Base-by-base conservation (phyloP, 768 basidiomycete species). In the Tulasnella calospora region DNA sequence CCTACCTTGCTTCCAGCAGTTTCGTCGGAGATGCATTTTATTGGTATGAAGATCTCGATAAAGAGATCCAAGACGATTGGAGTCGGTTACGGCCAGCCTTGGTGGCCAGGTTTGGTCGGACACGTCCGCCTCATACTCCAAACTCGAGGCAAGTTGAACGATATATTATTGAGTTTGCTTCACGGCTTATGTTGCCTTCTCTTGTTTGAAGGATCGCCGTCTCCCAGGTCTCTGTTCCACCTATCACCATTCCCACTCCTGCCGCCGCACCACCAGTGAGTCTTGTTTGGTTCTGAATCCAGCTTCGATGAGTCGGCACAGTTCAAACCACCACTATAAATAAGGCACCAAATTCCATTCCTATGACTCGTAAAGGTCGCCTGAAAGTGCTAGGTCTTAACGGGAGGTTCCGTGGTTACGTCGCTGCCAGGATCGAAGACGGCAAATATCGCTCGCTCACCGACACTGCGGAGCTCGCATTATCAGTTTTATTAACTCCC, bases 1-100 rank as follows among this genome's bases (percentile, higher is more conserved):
- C 73, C 15, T n/a, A 73, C 33, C 47, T n/a, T 27, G 72, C 40
- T 13, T 73, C 40, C 15, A 47, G 40, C 40, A 46, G 72, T 30
- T 44, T 73, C 40, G 73, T 44, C 30, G 73, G 33, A n/a, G 73
- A 73, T 40, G 73, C 73, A 27, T 33, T 47, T n/a, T 40, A 73
- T 4, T 73, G 73, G 73, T 73, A 40, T 27, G 41, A 73, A 9
- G 21, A 73, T 21, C 41, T 73, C 7, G 41, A 15, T 13, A 17
- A 17, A 19, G 21, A 73, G 19, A 30, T 47, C 1, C 40, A 47
- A 47, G 36, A 44, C 40, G 40, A 73, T 17, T 73, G 73, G 73
- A 40, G 40, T 15, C 73, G 40, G 19, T 30, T 73, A 13, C 35
- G 73, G n/a, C 40, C 73, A 30, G 6, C 73, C 9, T 17, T 73